These are phyloP conservation scores for Dactylellina parvicollis DNA, from an alignment of 2,329 filamentous ascomycete species.

Conservation along the genomic window DNA sequence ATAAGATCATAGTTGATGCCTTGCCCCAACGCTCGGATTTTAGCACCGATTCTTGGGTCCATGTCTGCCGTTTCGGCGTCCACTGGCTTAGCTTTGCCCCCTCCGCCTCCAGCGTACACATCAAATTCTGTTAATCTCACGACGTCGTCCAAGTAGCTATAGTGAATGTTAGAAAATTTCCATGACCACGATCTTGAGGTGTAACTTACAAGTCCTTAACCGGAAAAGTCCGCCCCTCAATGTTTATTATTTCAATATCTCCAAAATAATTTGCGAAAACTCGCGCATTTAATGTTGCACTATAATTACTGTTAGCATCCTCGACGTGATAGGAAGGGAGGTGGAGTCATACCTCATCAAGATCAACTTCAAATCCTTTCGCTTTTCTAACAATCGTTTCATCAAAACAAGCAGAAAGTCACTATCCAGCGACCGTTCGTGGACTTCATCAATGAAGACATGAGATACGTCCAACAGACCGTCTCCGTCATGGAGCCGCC, in stretches of 20 bases:
- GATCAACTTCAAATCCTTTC: slow-evolving; percentile 85
- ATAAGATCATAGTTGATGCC: slow-evolving; percentile 92
- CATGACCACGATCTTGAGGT: slow-evolving; percentile 59
- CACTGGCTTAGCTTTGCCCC: slow-evolving; percentile 4
- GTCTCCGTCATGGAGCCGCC: slow-evolving; percentile 89
- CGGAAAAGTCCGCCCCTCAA: slow-evolving; percentile 86
- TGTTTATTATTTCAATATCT: slow-evolving; percentile 82
- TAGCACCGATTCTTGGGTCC: slow-evolving; percentile 53
- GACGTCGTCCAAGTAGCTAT: slow-evolving; percentile 83
- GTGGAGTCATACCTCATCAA: slow-evolving; percentile 73
- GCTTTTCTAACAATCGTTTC: slow-evolving; percentile 78
- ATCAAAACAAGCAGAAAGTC: slow-evolving; percentile 91
- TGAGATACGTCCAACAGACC: slow-evolving; percentile 90
- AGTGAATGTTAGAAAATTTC: neutral
- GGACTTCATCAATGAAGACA: slow-evolving; percentile 94
- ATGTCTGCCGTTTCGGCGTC: slow-evolving; percentile 54
- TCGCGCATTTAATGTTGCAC: slow-evolving; percentile 88
- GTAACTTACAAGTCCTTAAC: slow-evolving; percentile 75
- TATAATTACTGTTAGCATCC: neutral
- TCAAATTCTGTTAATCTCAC: slow-evolving; percentile 80
- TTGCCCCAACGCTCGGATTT: slow-evolving; percentile 55
- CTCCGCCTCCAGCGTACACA: slow-evolving; percentile 58
- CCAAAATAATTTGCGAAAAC: slow-evolving; percentile 87
- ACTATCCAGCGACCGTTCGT: slow-evolving; percentile 92
- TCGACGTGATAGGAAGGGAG: neutral